Conservation (phyloP, 305 asterid species). For the Solanum hybrid region DNA sequence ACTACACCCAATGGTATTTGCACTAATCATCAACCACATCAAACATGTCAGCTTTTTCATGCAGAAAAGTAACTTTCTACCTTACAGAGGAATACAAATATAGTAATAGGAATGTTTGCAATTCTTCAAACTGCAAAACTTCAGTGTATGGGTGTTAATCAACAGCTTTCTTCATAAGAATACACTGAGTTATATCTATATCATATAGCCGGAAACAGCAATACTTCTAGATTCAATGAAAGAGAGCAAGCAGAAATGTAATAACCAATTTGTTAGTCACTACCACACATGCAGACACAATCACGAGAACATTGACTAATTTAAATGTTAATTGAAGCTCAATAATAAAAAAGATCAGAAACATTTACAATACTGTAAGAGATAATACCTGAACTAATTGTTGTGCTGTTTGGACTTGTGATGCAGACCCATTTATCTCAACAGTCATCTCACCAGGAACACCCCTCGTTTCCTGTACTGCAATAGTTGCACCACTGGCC, state of each 20-base stretch:
- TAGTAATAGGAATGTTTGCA: background rate
- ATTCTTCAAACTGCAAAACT: background rate
- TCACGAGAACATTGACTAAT: background rate
- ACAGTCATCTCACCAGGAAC: constrained; percentile 80
- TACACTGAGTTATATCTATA: background rate
- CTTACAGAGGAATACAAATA: background rate
- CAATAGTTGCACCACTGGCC: constrained; percentile 79
- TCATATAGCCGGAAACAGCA: background rate
- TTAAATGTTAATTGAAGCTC: background rate
- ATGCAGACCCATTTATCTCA: constrained; percentile 72
- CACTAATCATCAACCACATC: background rate
- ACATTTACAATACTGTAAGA: background rate
- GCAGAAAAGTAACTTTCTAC: background rate
- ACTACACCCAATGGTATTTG: background rate
- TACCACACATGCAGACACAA: background rate
- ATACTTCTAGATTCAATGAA: background rate
- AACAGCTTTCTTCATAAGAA: background rate
- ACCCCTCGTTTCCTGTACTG: constrained; percentile 67
- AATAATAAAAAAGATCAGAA: background rate
- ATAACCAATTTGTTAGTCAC: background rate
- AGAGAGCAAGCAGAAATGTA: background rate
- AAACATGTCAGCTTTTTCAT: background rate
- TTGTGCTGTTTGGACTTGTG: constrained; percentile 78
- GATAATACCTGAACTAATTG: constrained; percentile 69
- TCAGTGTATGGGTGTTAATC: background rate